phyloP scores from a whole-genome alignment of 2,329 filamentous ascomycete genomes.

The Orbilia oligospora region DNA sequence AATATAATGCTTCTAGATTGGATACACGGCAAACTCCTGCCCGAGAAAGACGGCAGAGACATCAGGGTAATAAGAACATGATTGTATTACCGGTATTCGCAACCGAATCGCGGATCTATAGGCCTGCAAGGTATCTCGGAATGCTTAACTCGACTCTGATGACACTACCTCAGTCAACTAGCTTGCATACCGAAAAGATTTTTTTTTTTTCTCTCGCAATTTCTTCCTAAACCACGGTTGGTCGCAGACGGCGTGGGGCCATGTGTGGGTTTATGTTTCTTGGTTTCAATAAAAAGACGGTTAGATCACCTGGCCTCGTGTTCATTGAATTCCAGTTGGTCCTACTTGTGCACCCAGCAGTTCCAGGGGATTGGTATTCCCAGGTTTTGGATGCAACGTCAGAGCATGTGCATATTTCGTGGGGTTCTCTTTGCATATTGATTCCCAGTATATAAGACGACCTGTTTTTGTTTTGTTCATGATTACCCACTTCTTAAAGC shows the following conservation, averaged over 20 bases:
- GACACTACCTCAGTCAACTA: not conserved
- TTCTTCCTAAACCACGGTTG: slow-evolving; percentile 18
- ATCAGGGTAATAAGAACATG: not conserved
- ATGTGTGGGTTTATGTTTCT: slow-evolving; percentile 18
- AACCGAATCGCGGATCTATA: slow-evolving; percentile 1
- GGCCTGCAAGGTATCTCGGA: slow-evolving; percentile 18
- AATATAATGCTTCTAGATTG: slow-evolving; percentile 3
- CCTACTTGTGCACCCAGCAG: slow-evolving; percentile 19
- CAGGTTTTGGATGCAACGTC: slow-evolving; percentile 49
- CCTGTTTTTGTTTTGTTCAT: not conserved
- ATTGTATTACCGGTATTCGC: not conserved
- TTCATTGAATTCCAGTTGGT: slow-evolving; percentile 31
- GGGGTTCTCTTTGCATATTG: slow-evolving; percentile 33
- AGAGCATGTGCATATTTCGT: slow-evolving; percentile 35
- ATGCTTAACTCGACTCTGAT: slow-evolving; percentile 3
- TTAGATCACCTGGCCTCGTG: slow-evolving; percentile 51
- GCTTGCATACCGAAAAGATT: not conserved
- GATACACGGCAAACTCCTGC: slow-evolving; percentile 16
- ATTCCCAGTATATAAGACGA: slow-evolving; percentile 12
- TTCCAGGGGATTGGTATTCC: slow-evolving; percentile 43
- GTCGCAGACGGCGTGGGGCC: slow-evolving; percentile 29
- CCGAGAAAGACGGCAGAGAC: slow-evolving; percentile 34
- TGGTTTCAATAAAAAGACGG: slow-evolving; percentile 22
- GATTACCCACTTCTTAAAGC: not conserved
- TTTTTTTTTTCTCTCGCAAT: not conserved